Percentiles rank a stretch among this genome's conserved stretches.
Evolutionary conservation across 345 rosid genomes (phyloP).

Genomic region (Chamaenerion angustifolium): DNA sequence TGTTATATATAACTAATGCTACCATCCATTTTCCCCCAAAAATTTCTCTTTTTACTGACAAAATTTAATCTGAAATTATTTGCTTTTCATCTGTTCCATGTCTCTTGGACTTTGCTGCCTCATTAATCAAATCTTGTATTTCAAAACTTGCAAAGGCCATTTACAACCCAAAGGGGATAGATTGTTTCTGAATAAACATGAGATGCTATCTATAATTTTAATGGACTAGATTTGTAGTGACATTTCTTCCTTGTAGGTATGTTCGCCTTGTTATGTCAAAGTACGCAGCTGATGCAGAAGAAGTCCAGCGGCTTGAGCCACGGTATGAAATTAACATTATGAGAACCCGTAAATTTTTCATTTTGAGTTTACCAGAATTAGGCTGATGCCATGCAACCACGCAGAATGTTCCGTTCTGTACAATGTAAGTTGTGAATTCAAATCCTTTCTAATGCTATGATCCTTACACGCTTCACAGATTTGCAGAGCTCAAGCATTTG

Average conservation of each 20-base stretch:
- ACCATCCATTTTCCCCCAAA: too few species aligned
- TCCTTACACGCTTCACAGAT: slow-evolving; percentile 31
- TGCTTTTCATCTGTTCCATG: background rate
- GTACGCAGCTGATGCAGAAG: slow-evolving; percentile 29
- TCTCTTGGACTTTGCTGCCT: background rate
- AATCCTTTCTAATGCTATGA: slow-evolving; percentile 2
- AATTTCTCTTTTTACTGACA: too few species aligned
- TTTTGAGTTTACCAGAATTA: too few species aligned
- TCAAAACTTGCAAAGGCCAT: too few species aligned
- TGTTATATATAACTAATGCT: background rate
- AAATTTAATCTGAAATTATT: too few species aligned
- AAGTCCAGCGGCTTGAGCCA: slow-evolving; percentile 54
- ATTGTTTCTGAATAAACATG: too few species aligned
- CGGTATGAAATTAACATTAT: slow-evolving; percentile 26
- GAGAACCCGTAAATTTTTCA: too few species aligned
- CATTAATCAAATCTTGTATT: background rate
- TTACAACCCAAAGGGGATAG: too few species aligned
- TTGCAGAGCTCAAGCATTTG: slow-evolving; percentile 53
- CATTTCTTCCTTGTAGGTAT: slow-evolving; percentile 37
- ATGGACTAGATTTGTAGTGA: background rate
- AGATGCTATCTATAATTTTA: too few species aligned
- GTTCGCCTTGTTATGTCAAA: slow-evolving; percentile 69
- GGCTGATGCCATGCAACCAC: too few species aligned
- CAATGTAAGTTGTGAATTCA: background rate
- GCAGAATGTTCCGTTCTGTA: too few species aligned